These are phyloP conservation scores for Solanum etuberosum DNA, from an alignment of 257 asterid species.

Conservation along the genomic window DNA sequence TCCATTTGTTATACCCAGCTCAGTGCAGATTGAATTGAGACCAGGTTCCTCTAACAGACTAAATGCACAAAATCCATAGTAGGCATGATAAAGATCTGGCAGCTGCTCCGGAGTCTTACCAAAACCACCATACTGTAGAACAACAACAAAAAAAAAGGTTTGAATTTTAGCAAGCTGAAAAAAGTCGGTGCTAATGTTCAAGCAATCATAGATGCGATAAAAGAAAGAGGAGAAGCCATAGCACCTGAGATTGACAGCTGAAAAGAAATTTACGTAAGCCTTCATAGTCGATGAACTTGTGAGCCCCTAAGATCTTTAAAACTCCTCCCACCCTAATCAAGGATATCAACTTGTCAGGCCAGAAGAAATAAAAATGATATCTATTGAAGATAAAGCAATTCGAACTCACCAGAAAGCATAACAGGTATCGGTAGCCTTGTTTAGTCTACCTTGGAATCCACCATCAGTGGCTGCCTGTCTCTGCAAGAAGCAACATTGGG, in stretches of 20 bases:
- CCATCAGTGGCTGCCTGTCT: constrained; percentile 71
- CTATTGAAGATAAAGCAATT: background rate
- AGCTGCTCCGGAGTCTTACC: constrained; percentile 62
- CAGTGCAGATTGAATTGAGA: constrained; percentile 41
- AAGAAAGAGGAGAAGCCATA: constrained; percentile 14
- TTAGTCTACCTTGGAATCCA: constrained; percentile 87
- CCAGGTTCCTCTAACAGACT: constrained; percentile 71
- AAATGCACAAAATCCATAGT: constrained; percentile 75
- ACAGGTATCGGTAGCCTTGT: constrained; percentile 83
- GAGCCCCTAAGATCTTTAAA: constrained; percentile 67
- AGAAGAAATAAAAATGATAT: background rate
- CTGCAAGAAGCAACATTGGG: constrained; percentile 24
- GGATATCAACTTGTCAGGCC: background rate
- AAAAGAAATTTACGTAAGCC: constrained; percentile 59
- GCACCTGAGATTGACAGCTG: constrained; percentile 81
- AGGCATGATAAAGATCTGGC: constrained; percentile 91
- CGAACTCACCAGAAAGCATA: constrained; percentile 82
- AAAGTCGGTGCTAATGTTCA: background rate
- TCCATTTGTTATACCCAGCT: constrained; percentile 50
- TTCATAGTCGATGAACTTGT: constrained; percentile 39
- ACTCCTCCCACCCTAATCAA: constrained; percentile 78
- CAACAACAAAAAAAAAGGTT: background rate
- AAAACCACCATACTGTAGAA: constrained; percentile 83
- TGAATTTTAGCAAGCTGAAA: background rate
- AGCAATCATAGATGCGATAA: background rate